A percentile compares a stretch with the other conserved stretches of the same genome.
Conservation (phyloP, 129 eudicot species). For the Flaveria sonorensis region DNA sequence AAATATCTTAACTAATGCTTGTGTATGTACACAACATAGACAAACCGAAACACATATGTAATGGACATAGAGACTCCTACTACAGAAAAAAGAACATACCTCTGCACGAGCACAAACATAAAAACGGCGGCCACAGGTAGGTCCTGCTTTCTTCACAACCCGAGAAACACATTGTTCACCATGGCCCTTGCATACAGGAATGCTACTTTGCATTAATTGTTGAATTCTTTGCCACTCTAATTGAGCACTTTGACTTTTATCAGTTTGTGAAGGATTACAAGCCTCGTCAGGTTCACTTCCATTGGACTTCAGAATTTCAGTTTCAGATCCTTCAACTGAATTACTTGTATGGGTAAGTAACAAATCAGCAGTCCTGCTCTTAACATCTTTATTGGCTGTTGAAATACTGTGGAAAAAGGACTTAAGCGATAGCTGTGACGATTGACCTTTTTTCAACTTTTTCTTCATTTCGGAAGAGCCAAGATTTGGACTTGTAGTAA, state of each 20-base stretch:
- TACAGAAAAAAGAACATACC: conserved; percentile 45
- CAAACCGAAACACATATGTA: conserved; percentile 10
- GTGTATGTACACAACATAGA: neutral
- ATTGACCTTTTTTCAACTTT: conserved; percentile 60
- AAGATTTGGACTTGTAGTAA: conserved; percentile 34
- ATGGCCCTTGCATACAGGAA: conserved; percentile 94
- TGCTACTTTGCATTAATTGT: conserved; percentile 80
- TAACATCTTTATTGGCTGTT: conserved; percentile 25
- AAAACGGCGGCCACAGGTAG: conserved; percentile 78
- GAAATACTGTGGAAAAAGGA: conserved; percentile 69
- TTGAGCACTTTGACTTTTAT: conserved; percentile 55
- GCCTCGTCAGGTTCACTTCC: conserved; percentile 29
- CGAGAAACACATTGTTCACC: conserved; percentile 89
- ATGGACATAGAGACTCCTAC: conserved; percentile 5
- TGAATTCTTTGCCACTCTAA: conserved; percentile 96
- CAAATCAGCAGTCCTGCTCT: conserved; percentile 30
- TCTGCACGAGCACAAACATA: conserved; percentile 96
- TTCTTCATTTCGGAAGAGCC: conserved; percentile 46
- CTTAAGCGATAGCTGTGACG: conserved; percentile 79
- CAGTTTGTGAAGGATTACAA: conserved; percentile 41
- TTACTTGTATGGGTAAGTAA: conserved; percentile 35
- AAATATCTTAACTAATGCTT: neutral
- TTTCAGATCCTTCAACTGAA: conserved; percentile 32
- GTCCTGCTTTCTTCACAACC: conserved; percentile 88
- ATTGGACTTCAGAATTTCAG: conserved; percentile 19